A percentile compares a stretch with the other conserved stretches of the same genome.
Evolutionary conservation across 1,139 yeast species (phyloP).

Genomic region (Geotrichum phurueaensis): DNA sequence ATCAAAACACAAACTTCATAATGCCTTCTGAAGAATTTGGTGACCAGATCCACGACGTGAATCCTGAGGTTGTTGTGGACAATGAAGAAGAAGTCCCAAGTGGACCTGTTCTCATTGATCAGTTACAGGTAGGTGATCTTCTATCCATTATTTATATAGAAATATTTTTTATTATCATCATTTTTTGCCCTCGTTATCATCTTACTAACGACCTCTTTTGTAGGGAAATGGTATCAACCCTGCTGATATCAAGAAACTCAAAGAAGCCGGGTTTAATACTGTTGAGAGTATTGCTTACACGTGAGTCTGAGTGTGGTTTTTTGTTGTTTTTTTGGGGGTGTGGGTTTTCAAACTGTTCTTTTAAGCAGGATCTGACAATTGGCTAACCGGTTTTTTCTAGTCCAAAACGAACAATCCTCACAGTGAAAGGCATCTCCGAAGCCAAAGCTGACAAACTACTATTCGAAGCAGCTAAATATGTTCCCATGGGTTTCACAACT

Average conservation of each 20-base stretch:
- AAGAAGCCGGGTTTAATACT: slow-evolving; percentile 80
- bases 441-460: slow-evolving; percentile 87
- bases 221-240: slow-evolving; percentile 83
- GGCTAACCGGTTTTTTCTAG: slow-evolving; percentile 15
- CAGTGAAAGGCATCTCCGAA: slow-evolving; percentile 89
- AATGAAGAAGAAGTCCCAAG: slow-evolving; percentile 42
- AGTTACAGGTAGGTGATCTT: slow-evolving; percentile 32
- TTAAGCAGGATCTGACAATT: background rate
- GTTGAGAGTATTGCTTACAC: slow-evolving; percentile 91
- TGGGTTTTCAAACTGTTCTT: background rate
- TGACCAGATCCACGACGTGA: background rate
- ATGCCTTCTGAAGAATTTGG: slow-evolving; percentile 6
- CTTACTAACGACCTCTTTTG: slow-evolving; percentile 13
- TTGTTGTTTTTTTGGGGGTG: too few relatives aligned
- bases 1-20: background rate
- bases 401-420: slow-evolving; percentile 68
- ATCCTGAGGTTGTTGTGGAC: slow-evolving; percentile 23
- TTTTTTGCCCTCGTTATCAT: background rate
- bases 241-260: slow-evolving; percentile 71
- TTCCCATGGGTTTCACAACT: slow-evolving; percentile 96
- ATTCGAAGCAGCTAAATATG: slow-evolving; percentile 76
- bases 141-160: background rate
- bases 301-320: slow-evolving; percentile 19
- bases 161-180: background rate
- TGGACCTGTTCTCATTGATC: slow-evolving; percentile 45